Evolutionary conservation across 768 basidiomycete genomes (phyloP).

Genomic region (Terana coerulea): DNA sequence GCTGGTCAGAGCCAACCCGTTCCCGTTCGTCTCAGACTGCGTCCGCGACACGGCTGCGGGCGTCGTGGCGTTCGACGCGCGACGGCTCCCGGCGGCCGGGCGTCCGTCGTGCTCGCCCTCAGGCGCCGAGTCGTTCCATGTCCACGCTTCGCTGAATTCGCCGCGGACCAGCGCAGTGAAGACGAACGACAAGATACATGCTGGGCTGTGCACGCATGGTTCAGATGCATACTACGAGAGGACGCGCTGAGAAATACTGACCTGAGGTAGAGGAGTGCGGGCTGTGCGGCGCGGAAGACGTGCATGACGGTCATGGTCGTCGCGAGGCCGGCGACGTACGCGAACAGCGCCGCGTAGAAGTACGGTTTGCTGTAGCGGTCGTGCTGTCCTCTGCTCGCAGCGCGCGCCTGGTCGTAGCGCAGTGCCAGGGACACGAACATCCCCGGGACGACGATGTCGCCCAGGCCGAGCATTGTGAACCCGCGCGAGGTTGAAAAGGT

Average conservation of each 20-base stretch:
- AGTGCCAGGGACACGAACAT: slow-evolving; percentile 80
- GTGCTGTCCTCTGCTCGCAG: slow-evolving; percentile 22
- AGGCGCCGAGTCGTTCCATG: slow-evolving; percentile 55
- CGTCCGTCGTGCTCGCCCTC: neutral
- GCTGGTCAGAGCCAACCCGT: neutral
- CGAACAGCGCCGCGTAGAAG: slow-evolving; percentile 63
- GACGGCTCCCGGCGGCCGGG: neutral
- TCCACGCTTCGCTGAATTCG: slow-evolving; percentile 69
- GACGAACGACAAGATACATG: slow-evolving; percentile 70
- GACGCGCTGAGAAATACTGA: slow-evolving; percentile 32
- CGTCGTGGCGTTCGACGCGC: neutral
- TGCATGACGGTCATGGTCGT: slow-evolving; percentile 89
- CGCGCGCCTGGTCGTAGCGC: slow-evolving; percentile 70
- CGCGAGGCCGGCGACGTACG: slow-evolving; percentile 70
- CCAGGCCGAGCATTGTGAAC: slow-evolving; percentile 88
- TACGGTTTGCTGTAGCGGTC: slow-evolving; percentile 61
- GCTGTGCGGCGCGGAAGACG: slow-evolving; percentile 69
- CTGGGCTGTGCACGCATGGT: slow-evolving; percentile 51
- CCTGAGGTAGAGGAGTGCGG: slow-evolving; percentile 91
- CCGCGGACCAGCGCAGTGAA: slow-evolving; percentile 56
- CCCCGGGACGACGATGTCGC: slow-evolving; percentile 73
- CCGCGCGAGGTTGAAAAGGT: slow-evolving; percentile 47
- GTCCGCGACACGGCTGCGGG: neutral
- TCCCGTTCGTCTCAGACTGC: neutral
- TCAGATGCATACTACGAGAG: neutral